Percentiles rank a stretch among this genome's conserved stretches.
Conservation (phyloP, 345 rosid species). For the Gossypium bickii region DNA sequence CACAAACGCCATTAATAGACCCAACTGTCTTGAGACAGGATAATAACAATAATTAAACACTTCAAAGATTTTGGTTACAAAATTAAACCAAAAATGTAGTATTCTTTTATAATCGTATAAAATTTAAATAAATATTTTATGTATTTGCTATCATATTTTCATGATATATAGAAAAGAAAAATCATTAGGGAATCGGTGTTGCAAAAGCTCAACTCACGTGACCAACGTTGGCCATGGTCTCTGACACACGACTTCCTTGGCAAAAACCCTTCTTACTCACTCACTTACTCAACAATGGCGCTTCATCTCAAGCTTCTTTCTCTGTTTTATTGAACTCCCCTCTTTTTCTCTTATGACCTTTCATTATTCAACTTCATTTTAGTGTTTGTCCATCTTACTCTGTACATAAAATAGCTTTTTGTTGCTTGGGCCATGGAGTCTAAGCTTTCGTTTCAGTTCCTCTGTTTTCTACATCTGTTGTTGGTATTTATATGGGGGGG, state of each 20-base stretch:
- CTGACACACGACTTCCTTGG: not conserved
- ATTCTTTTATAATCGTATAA: too few species aligned
- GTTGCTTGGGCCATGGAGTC: constrained; percentile 21
- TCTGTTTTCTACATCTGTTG: constrained; percentile 18
- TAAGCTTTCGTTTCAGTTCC: constrained; percentile 16
- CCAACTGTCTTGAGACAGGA: not conserved
- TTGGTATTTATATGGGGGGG: constrained; percentile 11
- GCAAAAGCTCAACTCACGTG: constrained; percentile 46
- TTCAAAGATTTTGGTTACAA: not conserved
- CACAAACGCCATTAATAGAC: not conserved
- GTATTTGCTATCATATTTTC: not conserved
- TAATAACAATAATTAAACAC: too few species aligned
- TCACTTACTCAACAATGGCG: constrained; percentile 30
- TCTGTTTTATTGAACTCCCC: constrained; percentile 5
- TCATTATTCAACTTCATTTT: not conserved
- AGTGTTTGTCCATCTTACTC: not conserved
- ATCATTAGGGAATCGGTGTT: constrained; percentile 22
- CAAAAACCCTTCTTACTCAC: not conserved
- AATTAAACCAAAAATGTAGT: not conserved
- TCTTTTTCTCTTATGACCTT: not conserved
- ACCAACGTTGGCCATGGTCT: constrained; percentile 18
- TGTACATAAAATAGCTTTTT: not conserved
- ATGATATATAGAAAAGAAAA: not conserved
- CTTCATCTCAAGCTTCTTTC: constrained; percentile 2
- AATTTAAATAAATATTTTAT: too few species aligned